phyloP scores from a whole-genome alignment of 192 early-diverging fungal species.

The Linnemannia exigua region DNA sequence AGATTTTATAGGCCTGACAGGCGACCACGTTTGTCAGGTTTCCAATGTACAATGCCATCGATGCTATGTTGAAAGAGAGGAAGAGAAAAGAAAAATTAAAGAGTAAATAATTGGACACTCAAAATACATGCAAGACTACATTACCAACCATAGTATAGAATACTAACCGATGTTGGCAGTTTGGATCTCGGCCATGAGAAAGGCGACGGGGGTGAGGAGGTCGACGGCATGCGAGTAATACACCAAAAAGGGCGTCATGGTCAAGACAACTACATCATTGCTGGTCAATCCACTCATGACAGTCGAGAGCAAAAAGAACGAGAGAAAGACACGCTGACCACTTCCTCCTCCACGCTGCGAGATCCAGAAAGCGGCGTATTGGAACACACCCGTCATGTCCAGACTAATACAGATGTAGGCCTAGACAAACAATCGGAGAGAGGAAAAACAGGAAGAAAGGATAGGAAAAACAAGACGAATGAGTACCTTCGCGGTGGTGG shows the following conservation, averaged over 20 bases:
- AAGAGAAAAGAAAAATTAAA: neutral
- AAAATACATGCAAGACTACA: neutral
- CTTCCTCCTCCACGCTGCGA: constrained; percentile 70
- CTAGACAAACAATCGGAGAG: constrained; percentile 25
- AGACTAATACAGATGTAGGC: constrained; percentile 90
- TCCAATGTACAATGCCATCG: constrained; percentile 89
- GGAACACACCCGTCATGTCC: constrained; percentile 85
- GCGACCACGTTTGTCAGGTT: constrained; percentile 93
- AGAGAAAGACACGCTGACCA: constrained; percentile 74
- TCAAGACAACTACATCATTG: constrained; percentile 91
- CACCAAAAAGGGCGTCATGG: constrained; percentile 83
- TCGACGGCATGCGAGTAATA: constrained; percentile 79
- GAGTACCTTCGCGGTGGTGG: neutral
- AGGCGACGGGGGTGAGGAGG: constrained; percentile 71
- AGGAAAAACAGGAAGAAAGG: neutral
- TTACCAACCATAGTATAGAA: neutral
- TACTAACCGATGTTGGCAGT: constrained; percentile 78
- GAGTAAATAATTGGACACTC: neutral
- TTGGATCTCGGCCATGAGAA: constrained; percentile 82
- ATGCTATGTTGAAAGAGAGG: constrained; percentile 52
- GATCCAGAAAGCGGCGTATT: constrained; percentile 83
- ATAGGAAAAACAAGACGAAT: neutral
- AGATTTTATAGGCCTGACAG: constrained; percentile 80
- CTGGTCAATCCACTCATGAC: constrained; percentile 82
- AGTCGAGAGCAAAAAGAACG: constrained; percentile 78